Conservation (phyloP, 163 green algal genomes). For the Scenedesmus sp. region DNA sequence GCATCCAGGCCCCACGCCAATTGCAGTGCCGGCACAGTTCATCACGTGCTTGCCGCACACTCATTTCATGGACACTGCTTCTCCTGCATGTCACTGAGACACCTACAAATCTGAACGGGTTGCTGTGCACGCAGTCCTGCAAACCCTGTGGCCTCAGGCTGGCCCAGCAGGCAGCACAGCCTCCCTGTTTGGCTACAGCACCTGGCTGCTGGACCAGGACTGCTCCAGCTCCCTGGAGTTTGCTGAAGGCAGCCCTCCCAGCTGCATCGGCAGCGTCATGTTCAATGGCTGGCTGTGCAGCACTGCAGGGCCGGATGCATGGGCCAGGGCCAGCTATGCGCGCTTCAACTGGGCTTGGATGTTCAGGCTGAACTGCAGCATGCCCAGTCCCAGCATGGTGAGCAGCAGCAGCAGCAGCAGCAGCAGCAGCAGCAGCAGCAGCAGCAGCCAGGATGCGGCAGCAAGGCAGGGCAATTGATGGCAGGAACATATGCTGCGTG, state of each 20-base stretch:
- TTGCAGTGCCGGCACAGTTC: neutral
- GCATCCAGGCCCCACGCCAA: too few species aligned
- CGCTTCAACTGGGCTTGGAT: neutral
- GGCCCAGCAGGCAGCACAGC: slow-evolving; percentile 5
- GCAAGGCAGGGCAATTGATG: too few species aligned
- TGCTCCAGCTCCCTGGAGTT: neutral
- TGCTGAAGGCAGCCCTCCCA: neutral
- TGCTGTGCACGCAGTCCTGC: neutral
- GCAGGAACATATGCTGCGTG: too few species aligned
- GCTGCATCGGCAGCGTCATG: slow-evolving; percentile 26
- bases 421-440: neutral
- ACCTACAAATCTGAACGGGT: neutral
- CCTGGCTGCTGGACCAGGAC: slow-evolving; percentile 17
- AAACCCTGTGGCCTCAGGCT: neutral
- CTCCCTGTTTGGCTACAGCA: slow-evolving; percentile 6
- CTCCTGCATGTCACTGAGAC: neutral
- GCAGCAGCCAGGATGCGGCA: neutral
- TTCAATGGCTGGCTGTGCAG: neutral
- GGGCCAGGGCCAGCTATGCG: neutral
- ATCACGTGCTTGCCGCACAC: neutral
- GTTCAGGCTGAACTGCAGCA: slow-evolving; percentile 9
- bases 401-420: neutral
- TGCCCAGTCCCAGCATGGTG: neutral
- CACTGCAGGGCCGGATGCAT: neutral
- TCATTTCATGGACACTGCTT: neutral